Evolutionary conservation across 371 early-diverging fungal genomes (phyloP).

Genomic region (Mortierella sp.): DNA sequence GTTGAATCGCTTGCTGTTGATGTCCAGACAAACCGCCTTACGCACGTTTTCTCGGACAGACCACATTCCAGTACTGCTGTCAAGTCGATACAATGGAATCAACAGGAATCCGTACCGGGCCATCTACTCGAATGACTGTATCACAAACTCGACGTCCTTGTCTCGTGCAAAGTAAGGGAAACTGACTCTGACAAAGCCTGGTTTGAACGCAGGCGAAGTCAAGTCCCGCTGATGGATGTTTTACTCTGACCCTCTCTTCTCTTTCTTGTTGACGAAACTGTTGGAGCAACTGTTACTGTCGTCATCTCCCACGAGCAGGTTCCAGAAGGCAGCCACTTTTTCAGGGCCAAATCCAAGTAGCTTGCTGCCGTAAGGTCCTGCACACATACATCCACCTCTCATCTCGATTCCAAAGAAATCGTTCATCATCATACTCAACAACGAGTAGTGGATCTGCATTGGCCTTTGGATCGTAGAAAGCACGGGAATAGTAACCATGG

Average conservation of each 20-base stretch:
- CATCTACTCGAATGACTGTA: conserved; percentile 33
- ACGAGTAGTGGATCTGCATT: conserved; percentile 31
- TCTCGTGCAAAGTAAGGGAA: conserved; percentile 36
- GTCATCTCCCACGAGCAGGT: conserved; percentile 17
- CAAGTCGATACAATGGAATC: conserved; percentile 26
- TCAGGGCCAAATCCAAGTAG: conserved; percentile 19
- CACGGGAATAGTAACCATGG: conserved; percentile 13
- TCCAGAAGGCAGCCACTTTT: conserved; percentile 26
- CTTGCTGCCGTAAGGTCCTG: conserved; percentile 33
- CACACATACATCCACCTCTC: conserved; percentile 42
- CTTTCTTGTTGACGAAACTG: too few species aligned
- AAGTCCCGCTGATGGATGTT: conserved; percentile 35
- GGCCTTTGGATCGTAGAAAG: neutral
- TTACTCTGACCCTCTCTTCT: too few species aligned
- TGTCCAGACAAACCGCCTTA: neutral
- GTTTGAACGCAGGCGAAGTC: conserved; percentile 3
- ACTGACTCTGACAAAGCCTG: conserved; percentile 39
- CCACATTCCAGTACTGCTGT: conserved; percentile 28
- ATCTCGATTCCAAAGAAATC: conserved; percentile 46
- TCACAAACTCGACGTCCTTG: conserved; percentile 36
- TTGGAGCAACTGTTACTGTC: neutral
- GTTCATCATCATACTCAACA: conserved; percentile 42
- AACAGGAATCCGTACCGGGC: conserved; percentile 36
- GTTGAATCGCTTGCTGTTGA: neutral
- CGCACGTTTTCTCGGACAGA: conserved; percentile 25